Conservation (phyloP, 2,329 filamentous ascomycete genomes). For the Pseudogymnoascus sp. region DNA sequence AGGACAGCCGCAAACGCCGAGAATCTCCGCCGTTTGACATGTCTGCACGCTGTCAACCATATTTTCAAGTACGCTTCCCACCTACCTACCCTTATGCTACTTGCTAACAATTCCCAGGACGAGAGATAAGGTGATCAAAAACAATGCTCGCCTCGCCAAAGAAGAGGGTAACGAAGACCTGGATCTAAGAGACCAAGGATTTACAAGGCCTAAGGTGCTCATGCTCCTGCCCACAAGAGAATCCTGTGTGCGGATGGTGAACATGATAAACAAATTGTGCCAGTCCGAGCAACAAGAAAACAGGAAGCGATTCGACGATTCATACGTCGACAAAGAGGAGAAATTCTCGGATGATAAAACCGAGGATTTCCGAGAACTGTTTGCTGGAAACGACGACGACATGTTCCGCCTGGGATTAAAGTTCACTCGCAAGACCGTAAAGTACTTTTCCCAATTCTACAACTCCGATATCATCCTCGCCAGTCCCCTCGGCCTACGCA, state of each 20-base stretch:
- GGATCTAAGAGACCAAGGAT: slow-evolving; percentile 86
- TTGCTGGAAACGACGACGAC: slow-evolving; percentile 92
- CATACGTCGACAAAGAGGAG: slow-evolving; percentile 62
- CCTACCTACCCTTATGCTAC: neutral
- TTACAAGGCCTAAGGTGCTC: slow-evolving; percentile 87
- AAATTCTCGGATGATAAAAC: slow-evolving; percentile 67
- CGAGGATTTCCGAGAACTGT: slow-evolving; percentile 80
- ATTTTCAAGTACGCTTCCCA: slow-evolving; percentile 59
- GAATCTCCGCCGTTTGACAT: slow-evolving; percentile 61
- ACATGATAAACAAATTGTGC: slow-evolving; percentile 67
- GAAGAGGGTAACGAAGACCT: slow-evolving; percentile 55
- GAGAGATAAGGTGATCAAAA: slow-evolving; percentile 83
- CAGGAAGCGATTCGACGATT: slow-evolving; percentile 81
- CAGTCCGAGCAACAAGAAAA: slow-evolving; percentile 90
- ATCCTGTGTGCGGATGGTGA: slow-evolving; percentile 69
- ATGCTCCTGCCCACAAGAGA: slow-evolving; percentile 85
- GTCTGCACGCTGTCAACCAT: slow-evolving; percentile 84
- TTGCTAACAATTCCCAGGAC: slow-evolving; percentile 43
- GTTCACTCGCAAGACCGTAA: slow-evolving; percentile 91
- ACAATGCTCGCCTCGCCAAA: slow-evolving; percentile 70
- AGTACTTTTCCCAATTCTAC: slow-evolving; percentile 93
- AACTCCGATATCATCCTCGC: slow-evolving; percentile 91
- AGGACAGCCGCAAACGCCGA: slow-evolving; percentile 61
- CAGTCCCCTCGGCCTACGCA: slow-evolving; percentile 79
- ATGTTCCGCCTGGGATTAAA: slow-evolving; percentile 95